Evolutionary conservation across 441 rosid genomes (phyloP).

Genomic region (Viola pubescens): DNA sequence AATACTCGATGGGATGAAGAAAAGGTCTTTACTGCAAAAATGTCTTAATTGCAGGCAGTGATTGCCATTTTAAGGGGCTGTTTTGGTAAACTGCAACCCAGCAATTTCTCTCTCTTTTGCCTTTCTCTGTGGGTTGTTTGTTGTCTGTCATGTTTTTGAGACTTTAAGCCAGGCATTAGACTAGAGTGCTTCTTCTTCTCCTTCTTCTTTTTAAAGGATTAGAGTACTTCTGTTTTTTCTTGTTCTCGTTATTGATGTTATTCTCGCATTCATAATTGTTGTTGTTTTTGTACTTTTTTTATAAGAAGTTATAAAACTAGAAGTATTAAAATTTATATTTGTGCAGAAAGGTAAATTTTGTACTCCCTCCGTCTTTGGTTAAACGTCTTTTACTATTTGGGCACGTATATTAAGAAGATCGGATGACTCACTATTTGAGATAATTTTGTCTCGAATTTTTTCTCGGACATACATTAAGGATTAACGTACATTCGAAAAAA

Average conservation of each 20-base stretch:
- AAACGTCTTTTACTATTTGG: too few species aligned
- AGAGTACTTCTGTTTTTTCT: neutral
- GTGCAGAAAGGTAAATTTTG: too few species aligned
- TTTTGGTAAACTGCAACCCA: neutral
- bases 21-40: neutral
- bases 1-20: neutral
- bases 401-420: too few species aligned
- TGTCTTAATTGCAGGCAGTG: too few species aligned
- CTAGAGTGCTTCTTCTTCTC: neutral
- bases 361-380: too few species aligned
- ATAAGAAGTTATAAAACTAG: too few species aligned
- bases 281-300: too few species aligned
- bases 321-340: too few species aligned
- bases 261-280: neutral
- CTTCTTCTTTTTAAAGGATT: neutral
- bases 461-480: too few species aligned
- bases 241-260: neutral
- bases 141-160: slow-evolving; percentile 16
- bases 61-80: neutral
- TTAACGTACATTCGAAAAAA: too few species aligned
- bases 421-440: too few species aligned
- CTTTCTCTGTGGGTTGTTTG: neutral
- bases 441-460: too few species aligned
- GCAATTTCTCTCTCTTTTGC: slow-evolving; percentile 4
- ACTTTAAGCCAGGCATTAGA: neutral